Evolutionary conservation across 2,329 filamentous ascomycete genomes (phyloP), one percentile per base, ranked within the genome.

Genomic region (Verticillium alfalfae): DNA sequence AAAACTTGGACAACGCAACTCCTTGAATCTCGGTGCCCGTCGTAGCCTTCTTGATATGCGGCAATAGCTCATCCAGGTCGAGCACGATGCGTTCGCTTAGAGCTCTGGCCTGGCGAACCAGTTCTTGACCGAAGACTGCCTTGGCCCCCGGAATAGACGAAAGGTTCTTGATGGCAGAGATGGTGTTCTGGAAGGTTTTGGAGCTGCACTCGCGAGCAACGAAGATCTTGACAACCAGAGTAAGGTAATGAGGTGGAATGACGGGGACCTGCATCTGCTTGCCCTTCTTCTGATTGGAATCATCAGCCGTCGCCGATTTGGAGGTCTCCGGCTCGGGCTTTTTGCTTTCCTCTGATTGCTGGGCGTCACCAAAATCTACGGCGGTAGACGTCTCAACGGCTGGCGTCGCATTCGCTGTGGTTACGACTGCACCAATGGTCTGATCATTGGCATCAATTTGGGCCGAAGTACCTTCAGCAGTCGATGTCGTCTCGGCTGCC

Each of bases 131-230:
- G 73, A 99, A 98, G 12, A 92, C 84, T 60, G 90, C 86, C 76
- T 96, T 95, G 18, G 94, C 93, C 13, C 90, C 92, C 16, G 94
- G 93, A 64, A 99, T 95, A 45, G 91, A 89, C 5, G 93, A 98
- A 54, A 99, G 84, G 70, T 98, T 97, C 79, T 97, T 98, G 80
- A 99, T 97, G n/a, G 96, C 96, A 16, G 94, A 95, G 60, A 99
- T 85, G 0, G 95, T 98, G 75, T 98, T 96, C 72, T 95, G 91
- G 83, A 99, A 99, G 0, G 95, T 98, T 81, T 97, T 97, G 65
- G 92, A 93, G 71, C 92, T 97, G 77, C 95, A 99, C 75, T 99
- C 95, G 57, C 93, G 90, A 65, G 94, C 94, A 54, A 96, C 92
- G 67, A 99, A 91, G 62, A 99, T 97, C 72, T 95, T 95, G 68